phyloP scores from a whole-genome alignment of 805 yeast genomes.

The Kodamaea hsintzibuensis region DNA sequence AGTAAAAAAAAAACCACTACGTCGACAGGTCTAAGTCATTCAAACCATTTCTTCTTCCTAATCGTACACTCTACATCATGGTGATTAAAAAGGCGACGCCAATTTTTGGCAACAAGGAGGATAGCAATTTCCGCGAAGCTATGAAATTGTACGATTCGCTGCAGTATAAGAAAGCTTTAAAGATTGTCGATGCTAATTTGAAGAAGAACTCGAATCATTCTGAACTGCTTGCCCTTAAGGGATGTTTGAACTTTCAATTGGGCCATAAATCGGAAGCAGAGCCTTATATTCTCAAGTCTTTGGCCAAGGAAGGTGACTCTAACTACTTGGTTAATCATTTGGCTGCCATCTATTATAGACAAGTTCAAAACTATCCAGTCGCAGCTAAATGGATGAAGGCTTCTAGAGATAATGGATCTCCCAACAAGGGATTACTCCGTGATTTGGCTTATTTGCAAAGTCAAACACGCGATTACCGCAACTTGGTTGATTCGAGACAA shows the following conservation, averaged over 20 bases:
- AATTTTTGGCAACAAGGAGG: slow-evolving; percentile 58
- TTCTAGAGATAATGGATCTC: slow-evolving; percentile 75
- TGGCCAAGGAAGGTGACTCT: slow-evolving; percentile 50
- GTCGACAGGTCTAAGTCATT: not conserved
- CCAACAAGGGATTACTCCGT: slow-evolving; percentile 74
- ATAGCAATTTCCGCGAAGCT: slow-evolving; percentile 75
- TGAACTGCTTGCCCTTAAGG: slow-evolving; percentile 84
- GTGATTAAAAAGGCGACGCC: slow-evolving; percentile 28
- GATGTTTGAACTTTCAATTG: slow-evolving; percentile 59
- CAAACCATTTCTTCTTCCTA: not conserved
- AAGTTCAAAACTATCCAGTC: slow-evolving; percentile 65
- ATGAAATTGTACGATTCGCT: slow-evolving; percentile 78
- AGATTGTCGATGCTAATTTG: slow-evolving; percentile 69
- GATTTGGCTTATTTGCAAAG: slow-evolving; percentile 80
- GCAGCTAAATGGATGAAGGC: slow-evolving; percentile 78
- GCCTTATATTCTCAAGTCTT: slow-evolving; percentile 58
- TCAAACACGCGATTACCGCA: slow-evolving; percentile 74
- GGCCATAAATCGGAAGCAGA: slow-evolving; percentile 67
- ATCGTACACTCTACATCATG: slow-evolving; percentile 7
- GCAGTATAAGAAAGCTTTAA: slow-evolving; percentile 84
- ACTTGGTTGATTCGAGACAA: slow-evolving; percentile 62
- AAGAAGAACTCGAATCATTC: slow-evolving; percentile 77
- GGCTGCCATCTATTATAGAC: slow-evolving; percentile 79
- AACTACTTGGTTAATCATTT: slow-evolving; percentile 82
- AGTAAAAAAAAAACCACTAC: not conserved